Percentiles rank a stretch among this genome's conserved stretches.
phyloP scores from a whole-genome alignment of 1,284 basidiomycete genomes.

The Ganoderma multipileum region DNA sequence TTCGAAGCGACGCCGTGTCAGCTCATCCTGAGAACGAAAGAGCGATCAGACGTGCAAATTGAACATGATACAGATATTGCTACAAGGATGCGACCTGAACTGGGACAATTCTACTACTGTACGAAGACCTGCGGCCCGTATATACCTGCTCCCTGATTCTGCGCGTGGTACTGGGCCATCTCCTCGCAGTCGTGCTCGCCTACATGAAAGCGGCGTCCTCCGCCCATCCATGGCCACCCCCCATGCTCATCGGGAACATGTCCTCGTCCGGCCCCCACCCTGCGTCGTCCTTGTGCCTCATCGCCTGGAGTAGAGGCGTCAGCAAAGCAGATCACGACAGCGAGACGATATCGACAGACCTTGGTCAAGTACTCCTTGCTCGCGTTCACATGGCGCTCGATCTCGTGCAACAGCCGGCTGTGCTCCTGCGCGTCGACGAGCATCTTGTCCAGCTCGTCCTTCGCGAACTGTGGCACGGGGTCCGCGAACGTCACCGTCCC shows the following conservation, averaged over 20 bases:
- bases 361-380: constrained; percentile 74
- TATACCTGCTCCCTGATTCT: not conserved
- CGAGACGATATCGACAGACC: constrained; percentile 44
- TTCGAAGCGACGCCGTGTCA: not conserved
- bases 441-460: constrained; percentile 68
- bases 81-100: constrained; percentile 20
- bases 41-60: no score
- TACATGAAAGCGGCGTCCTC: constrained; percentile 22
- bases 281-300: constrained; percentile 41
- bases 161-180: not conserved
- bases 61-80: constrained; percentile 28
- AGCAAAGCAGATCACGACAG: not conserved
- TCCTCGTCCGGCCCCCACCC: constrained; percentile 39
- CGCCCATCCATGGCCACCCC: constrained; percentile 28
- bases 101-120: not conserved
- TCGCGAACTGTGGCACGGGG: constrained; percentile 63
- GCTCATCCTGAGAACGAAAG: no score
- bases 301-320: constrained; percentile 27
- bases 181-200: not conserved
- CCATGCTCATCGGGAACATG: constrained; percentile 25
- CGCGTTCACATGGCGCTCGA: constrained; percentile 65
- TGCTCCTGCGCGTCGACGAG: constrained; percentile 68
- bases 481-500: constrained; percentile 79
- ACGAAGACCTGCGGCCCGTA: not conserved
- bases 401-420: constrained; percentile 50